Evolutionary conservation across 257 asterid species (phyloP).

Genomic region (Mentha longifolia): DNA sequence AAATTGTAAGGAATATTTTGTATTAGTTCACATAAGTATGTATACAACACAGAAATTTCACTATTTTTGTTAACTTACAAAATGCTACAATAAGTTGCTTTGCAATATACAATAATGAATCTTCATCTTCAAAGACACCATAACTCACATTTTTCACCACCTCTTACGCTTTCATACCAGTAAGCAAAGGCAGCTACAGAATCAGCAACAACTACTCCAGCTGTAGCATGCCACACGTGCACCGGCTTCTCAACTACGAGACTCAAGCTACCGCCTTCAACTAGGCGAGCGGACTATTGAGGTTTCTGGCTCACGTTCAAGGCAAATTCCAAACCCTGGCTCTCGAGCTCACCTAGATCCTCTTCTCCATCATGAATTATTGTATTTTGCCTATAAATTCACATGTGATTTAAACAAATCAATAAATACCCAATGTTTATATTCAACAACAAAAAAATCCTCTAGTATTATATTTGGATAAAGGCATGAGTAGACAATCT

Average conservation of each 20-base stretch:
- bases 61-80: conserved; percentile 13
- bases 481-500: background rate
- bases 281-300: conserved; percentile 8
- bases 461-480: background rate
- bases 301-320: conserved; percentile 42
- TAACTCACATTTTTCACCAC: conserved; percentile 58
- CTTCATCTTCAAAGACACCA: background rate
- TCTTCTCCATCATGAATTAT: too few species aligned
- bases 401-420: background rate
- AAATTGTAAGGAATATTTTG: too few species aligned
- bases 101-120: conserved; percentile 31
- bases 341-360: conserved; percentile 63
- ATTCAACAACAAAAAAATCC: background rate
- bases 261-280: conserved; percentile 29
- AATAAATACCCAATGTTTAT: background rate
- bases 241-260: conserved; percentile 50
- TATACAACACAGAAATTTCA: too few species aligned
- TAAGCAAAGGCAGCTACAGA: conserved; percentile 79
- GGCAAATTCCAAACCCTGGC: conserved; percentile 66
- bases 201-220: conserved; percentile 80
- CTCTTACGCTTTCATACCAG: conserved; percentile 85
- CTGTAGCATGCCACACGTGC: conserved; percentile 71
- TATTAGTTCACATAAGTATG: too few species aligned
- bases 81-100: conserved; percentile 36
- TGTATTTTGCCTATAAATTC: too few species aligned